Evolutionary conservation across 345 rosid genomes (phyloP).

Genomic region (Nephelium lappaceum): DNA sequence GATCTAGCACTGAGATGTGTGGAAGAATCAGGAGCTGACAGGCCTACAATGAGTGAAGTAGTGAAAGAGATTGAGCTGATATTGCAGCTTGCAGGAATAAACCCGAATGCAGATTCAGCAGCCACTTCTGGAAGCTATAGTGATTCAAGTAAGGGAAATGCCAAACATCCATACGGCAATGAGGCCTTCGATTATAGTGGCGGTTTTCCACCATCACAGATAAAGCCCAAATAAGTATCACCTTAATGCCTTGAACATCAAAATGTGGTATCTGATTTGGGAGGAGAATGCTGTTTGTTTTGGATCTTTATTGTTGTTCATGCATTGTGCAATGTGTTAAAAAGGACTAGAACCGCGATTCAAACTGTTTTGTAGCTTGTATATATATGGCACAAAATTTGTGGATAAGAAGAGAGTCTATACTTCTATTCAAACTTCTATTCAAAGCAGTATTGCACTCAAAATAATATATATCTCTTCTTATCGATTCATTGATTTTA

Average conservation of each 20-base stretch:
- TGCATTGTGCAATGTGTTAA: background rate
- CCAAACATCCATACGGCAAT: constrained; percentile 44
- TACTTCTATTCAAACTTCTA: too few species aligned
- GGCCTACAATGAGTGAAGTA: constrained; percentile 82
- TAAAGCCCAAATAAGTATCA: constrained; percentile 46
- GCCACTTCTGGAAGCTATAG: constrained; percentile 55
- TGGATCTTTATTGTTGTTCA: background rate
- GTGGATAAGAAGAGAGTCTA: constrained; percentile 9
- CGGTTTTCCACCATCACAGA: constrained; percentile 38
- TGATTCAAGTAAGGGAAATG: constrained; percentile 35
- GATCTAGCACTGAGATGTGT: constrained; percentile 70
- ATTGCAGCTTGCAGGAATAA: constrained; percentile 62
- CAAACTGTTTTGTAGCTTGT: background rate
- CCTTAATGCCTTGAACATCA: background rate
- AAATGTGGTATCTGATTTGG: background rate
- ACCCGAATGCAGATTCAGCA: constrained; percentile 57
- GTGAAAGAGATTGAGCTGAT: constrained; percentile 75
- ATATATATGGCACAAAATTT: background rate
- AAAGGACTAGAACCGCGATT: background rate
- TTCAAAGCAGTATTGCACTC: too few species aligned
- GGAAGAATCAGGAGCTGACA: constrained; percentile 51
- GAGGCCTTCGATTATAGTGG: constrained; percentile 49
- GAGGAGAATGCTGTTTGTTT: background rate
- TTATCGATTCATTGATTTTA: too few species aligned
- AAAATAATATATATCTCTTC: too few species aligned